Percentiles rank a stretch among this genome's conserved stretches.
phyloP scores from a whole-genome alignment of 257 asterid genomes.

The Nicotiana obtusifolia region DNA sequence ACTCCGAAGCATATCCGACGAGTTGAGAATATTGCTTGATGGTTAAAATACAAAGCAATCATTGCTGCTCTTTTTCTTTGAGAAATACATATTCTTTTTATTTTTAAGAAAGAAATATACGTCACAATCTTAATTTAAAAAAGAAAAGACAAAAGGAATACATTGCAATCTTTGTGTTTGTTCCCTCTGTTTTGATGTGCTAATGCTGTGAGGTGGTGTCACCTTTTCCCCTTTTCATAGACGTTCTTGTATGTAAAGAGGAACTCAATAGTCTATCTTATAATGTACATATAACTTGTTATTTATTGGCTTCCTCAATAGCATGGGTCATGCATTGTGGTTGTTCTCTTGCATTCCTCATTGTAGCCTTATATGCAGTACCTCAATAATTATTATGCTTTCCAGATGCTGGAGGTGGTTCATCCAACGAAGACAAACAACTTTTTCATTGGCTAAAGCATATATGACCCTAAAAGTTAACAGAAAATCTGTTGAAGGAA shows the following conservation, averaged over 20 bases:
- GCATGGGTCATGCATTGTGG: background rate
- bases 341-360: background rate
- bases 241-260: background rate
- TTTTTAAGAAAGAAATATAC: background rate
- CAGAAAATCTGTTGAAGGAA: constrained; percentile 4
- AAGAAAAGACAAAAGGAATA: background rate
- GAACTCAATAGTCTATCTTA: background rate
- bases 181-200: background rate
- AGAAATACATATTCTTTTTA: background rate
- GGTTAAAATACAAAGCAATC: background rate
- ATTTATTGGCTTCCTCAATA: background rate
- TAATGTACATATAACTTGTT: background rate
- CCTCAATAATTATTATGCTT: background rate
- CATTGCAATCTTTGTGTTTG: background rate
- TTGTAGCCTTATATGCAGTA: background rate
- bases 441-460: constrained; percentile 18
- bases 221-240: background rate
- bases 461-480: constrained; percentile 10
- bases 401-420: constrained; percentile 24
- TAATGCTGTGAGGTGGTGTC: background rate
- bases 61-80: background rate
- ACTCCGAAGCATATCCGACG: background rate
- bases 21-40: background rate
- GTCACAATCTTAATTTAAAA: background rate
- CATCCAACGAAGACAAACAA: constrained; percentile 14